A percentile compares a stretch with the other conserved stretches of the same genome.
phyloP scores from a whole-genome alignment of 2,329 filamentous ascomycete genomes.

The Ophiostoma montium region DNA sequence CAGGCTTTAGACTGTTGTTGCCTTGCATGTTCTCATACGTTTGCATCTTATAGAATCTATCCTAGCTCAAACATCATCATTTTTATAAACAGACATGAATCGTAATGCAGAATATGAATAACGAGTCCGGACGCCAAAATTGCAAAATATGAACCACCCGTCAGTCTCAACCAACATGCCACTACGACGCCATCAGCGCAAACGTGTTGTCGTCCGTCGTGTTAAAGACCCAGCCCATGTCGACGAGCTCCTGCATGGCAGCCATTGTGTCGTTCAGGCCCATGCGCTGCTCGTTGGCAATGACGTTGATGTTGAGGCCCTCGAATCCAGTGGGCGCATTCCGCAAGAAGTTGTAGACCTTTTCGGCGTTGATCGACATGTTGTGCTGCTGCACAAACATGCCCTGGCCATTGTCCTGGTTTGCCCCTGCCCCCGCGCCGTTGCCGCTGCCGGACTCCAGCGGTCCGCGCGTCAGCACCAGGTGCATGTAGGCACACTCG shows the following conservation, averaged over 20 bases:
- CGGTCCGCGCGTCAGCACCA: constrained; percentile 65
- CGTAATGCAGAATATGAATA: background rate
- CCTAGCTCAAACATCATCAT: too few species aligned
- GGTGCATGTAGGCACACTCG: constrained; percentile 77
- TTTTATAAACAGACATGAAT: background rate
- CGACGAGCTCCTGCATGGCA: constrained; percentile 69
- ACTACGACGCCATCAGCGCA: constrained; percentile 6
- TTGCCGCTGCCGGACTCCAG: constrained; percentile 23
- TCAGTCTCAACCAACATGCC: background rate
- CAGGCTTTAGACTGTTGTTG: too few species aligned
- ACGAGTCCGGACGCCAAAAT: background rate
- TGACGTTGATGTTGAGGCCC: constrained; percentile 67
- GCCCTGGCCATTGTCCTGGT: constrained; percentile 22
- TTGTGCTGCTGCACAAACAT: constrained; percentile 39
- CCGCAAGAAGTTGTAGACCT: constrained; percentile 57
- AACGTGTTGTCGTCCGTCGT: constrained; percentile 86
- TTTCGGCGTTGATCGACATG: constrained; percentile 45
- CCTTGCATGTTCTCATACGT: background rate
- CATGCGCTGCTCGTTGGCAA: constrained; percentile 23
- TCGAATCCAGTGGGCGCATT: constrained; percentile 60
- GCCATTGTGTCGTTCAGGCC: constrained; percentile 55
- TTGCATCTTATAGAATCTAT: background rate
- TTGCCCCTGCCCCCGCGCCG: constrained; percentile 22
- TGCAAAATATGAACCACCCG: background rate
- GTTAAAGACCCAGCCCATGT: constrained; percentile 65